Evolutionary conservation across 2,329 filamentous ascomycete species (phyloP).

Genomic region (Microthyrium microscopicum): DNA sequence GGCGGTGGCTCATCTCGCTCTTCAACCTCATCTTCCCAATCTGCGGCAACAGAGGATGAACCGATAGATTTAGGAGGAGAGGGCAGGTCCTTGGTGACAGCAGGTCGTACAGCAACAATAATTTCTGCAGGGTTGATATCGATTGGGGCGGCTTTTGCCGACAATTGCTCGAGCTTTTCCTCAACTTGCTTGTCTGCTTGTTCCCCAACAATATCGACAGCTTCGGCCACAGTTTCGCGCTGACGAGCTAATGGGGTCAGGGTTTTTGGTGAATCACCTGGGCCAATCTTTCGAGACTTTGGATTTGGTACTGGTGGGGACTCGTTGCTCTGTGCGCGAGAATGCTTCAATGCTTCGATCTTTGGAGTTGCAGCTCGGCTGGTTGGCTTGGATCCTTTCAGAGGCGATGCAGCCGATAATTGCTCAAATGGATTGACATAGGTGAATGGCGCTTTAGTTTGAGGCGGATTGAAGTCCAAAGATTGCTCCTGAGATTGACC

Average conservation of each 20-base stretch:
- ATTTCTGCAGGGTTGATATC: conserved; percentile 10
- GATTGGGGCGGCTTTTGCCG: conserved; percentile 6
- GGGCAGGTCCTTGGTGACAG: conserved; percentile 40
- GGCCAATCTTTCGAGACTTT: conserved; percentile 21
- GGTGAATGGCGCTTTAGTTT: conserved; percentile 39
- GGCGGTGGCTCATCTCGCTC: conserved; percentile 57
- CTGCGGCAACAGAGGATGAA: too few species aligned
- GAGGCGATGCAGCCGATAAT: conserved; percentile 44
- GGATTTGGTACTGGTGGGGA: conserved; percentile 14
- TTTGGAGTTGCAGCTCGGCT: conserved; percentile 25
- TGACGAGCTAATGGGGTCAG: conserved; percentile 7
- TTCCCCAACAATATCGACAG: conserved; percentile 48
- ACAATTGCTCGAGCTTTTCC: conserved; percentile 42
- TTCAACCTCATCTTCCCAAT: conserved; percentile 62
- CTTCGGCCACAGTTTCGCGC: conserved; percentile 52
- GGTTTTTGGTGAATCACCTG: neutral
- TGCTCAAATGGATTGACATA: conserved; percentile 60
- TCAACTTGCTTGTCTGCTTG: conserved; percentile 44
- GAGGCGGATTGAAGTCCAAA: too few species aligned
- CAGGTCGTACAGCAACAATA: conserved; percentile 35
- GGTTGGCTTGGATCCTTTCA: conserved; percentile 23
- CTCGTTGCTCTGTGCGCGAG: conserved; percentile 17
- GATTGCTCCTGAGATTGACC: too few species aligned
- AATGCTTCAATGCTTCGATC: conserved; percentile 30
- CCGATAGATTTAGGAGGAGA: conserved; percentile 28